Conservation (phyloP, 1,284 basidiomycete genomes). For the Ganoderma lucidum region DNA sequence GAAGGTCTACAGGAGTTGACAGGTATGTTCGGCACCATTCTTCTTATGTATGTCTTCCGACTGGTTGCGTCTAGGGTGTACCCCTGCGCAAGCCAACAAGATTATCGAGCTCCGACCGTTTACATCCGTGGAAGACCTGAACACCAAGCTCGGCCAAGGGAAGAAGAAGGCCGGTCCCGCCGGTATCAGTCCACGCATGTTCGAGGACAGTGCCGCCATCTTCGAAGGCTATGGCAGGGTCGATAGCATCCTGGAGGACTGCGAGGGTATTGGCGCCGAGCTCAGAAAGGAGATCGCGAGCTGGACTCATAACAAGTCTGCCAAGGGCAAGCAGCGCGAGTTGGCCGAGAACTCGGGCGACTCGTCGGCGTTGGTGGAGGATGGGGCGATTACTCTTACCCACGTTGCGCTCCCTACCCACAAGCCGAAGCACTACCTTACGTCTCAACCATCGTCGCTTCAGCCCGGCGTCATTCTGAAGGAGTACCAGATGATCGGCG, state of each 20-base stretch:
- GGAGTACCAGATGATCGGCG: conserved; percentile 96
- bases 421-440: conserved; percentile 71
- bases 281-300: conserved; percentile 76
- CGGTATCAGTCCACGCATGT: conserved; percentile 90
- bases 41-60: conserved; percentile 19
- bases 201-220: conserved; percentile 90
- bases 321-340: conserved; percentile 53
- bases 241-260: conserved; percentile 88
- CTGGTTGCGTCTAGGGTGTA: conserved; percentile 71
- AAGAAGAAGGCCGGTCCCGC: conserved; percentile 82
- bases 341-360: conserved; percentile 28
- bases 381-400: conserved; percentile 67
- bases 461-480: conserved; percentile 83
- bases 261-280: conserved; percentile 84
- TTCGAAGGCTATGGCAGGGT: conserved; percentile 93
- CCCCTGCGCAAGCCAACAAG: conserved; percentile 79
- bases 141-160: conserved; percentile 80
- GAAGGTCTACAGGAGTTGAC: conserved; percentile 90
- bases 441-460: conserved; percentile 79
- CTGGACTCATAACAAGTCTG: conserved; percentile 65
- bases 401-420: conserved; percentile 50
- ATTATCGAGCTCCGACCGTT: conserved; percentile 90
- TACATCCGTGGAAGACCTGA: conserved; percentile 79
- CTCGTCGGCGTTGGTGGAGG: conserved; percentile 47
- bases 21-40: conserved; percentile 57